Conservation (phyloP, 176 grass and related monocot species). For the Guadua angustifolia region DNA sequence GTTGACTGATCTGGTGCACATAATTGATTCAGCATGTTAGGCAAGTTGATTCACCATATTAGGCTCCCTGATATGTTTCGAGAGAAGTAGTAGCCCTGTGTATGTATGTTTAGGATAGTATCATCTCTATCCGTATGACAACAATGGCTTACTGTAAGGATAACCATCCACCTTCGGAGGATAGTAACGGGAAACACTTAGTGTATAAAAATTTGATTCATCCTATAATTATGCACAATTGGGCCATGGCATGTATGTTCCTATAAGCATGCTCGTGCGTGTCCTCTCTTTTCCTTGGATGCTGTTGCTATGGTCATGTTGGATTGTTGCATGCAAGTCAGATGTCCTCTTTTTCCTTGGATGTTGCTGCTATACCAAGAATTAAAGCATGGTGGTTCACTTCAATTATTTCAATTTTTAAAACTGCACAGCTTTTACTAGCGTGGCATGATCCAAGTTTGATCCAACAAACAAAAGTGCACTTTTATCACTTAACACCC, state of each 20-base stretch:
- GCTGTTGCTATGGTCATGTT: constrained; percentile 10
- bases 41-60: background rate
- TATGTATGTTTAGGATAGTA: constrained; percentile 4
- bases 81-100: background rate
- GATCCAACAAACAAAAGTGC: background rate
- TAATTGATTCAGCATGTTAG: background rate
- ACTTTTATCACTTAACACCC: background rate
- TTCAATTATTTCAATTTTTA: constrained; percentile 24
- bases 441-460: background rate
- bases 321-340: background rate
- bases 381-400: background rate
- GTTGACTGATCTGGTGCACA: background rate
- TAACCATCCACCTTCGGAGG: background rate
- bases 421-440: background rate
- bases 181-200: background rate
- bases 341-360: background rate
- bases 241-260: background rate
- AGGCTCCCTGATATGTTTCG: background rate
- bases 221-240: background rate
- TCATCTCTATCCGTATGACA: background rate
- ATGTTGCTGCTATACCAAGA: constrained; percentile 3
- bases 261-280: background rate
- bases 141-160: constrained; percentile 23
- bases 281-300: background rate
- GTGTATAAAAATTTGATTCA: background rate